Base-by-base conservation (phyloP, 768 basidiomycete genomes). In the Pisolithus marmoratus region DNA sequence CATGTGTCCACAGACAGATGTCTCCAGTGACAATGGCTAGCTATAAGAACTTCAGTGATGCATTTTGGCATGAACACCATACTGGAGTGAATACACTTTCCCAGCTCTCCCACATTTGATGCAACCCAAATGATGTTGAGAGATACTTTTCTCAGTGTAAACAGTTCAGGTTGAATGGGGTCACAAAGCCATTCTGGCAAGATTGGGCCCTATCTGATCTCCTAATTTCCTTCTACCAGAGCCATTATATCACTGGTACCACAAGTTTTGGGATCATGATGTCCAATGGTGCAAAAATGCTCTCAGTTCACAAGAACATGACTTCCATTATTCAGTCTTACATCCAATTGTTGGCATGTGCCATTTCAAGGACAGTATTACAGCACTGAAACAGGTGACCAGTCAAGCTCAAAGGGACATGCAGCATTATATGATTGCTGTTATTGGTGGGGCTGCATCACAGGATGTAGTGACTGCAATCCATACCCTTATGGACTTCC, bases 301-400 rank as follows among this genome's bases (percentile, higher is more conserved):
- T 11, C 26, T 77, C 11, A 61, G 67, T 0, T 41, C 46, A 2
- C 24, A 24, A 4, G 67, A 70, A 46, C 31, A 50, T 1, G 45
- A 55, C 26, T 57, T 54, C n/a, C 5, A 23, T 4, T 59, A 52
- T 17, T 54, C 46, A 4, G n/a, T 56, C 5, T 8, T 54, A 15
- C 52, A 29, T 0, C 24, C 22, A 8, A 23, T 50, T n/a, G 54
- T 40, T 14, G 71, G 72, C 4, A 68, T 65, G 54, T 58, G 63
- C 26, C 72, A 74, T 36, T 77, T 74, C 47, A 53, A 56, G 9
- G 60, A 70, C 8, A 72, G 75, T 0, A 70, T 77, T n/a, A 72
- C 66, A 4, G 55, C 57, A 9, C 50, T 76, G 11, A 75, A 74
- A 43, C 75, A 77, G 53, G 68, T 73, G 0, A 70, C 70, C 23